These are phyloP conservation scores for Dactylella cylindrospora DNA, from an alignment of 2,329 filamentous ascomycete genomes.

Conservation along the genomic window DNA sequence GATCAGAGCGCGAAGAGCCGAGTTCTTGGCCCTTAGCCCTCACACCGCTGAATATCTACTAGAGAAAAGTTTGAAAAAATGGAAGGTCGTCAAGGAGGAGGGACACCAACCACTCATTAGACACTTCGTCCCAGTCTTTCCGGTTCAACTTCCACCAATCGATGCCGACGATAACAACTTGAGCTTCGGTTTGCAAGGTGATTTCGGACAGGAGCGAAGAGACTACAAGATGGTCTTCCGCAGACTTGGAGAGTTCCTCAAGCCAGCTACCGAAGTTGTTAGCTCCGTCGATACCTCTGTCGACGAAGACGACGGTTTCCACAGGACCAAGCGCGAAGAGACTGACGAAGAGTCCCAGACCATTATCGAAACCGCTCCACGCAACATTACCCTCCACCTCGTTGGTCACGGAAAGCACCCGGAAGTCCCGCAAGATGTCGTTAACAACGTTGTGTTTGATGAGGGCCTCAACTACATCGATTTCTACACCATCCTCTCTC, in stretches of 20 bases:
- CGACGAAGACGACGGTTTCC: neutral
- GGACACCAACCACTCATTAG: slow-evolving; percentile 44
- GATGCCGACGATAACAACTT: slow-evolving; percentile 35
- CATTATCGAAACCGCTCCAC: slow-evolving; percentile 7
- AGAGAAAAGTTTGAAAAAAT: slow-evolving; percentile 45
- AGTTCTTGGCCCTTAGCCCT: slow-evolving; percentile 48
- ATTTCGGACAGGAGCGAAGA: slow-evolving; percentile 48
- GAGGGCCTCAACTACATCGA: slow-evolving; percentile 48
- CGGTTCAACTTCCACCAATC: slow-evolving; percentile 44
- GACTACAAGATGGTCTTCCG: slow-evolving; percentile 49
- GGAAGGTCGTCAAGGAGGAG: slow-evolving; percentile 44
- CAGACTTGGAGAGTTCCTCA: slow-evolving; percentile 46
- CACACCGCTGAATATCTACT: slow-evolving; percentile 49
- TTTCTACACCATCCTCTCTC: slow-evolving; percentile 48
- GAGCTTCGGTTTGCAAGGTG: slow-evolving; percentile 49
- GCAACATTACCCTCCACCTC: slow-evolving; percentile 47
- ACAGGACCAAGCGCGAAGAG: slow-evolving; percentile 2
- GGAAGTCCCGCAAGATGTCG: slow-evolving; percentile 45
- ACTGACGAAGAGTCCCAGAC: slow-evolving; percentile 32
- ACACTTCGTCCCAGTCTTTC: slow-evolving; percentile 49
- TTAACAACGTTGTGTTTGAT: slow-evolving; percentile 48
- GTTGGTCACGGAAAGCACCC: slow-evolving; percentile 47
- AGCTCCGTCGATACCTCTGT: no score
- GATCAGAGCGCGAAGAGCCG: slow-evolving; percentile 46
- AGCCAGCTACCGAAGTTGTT: slow-evolving; percentile 14